A percentile compares a stretch with the other conserved stretches of the same genome.
These are phyloP conservation scores for Rhodotorula sp. DNA, from an alignment of 1,284 basidiomycete genomes.

Conservation along the genomic window DNA sequence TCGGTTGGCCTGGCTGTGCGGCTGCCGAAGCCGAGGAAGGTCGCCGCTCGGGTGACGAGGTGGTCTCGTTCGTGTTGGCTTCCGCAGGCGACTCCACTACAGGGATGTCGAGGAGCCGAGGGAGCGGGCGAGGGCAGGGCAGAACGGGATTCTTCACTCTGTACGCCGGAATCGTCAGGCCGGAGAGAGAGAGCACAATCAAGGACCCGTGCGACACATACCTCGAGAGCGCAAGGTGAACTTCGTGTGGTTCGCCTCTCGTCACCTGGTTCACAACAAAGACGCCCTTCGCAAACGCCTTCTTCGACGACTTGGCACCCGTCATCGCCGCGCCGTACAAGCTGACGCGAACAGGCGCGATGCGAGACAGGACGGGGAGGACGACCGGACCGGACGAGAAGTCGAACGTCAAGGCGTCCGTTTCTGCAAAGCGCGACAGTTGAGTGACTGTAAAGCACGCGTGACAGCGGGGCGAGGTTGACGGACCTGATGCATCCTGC, in stretches of 20 bases:
- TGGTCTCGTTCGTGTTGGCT: background rate
- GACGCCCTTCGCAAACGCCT: background rate
- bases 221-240: background rate
- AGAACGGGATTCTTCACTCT: background rate
- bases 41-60: background rate
- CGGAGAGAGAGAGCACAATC: no score
- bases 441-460: no score
- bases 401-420: background rate
- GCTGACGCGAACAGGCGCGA: background rate
- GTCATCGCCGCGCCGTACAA: background rate
- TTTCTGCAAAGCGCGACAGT: background rate
- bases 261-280: constrained; percentile 2
- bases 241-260: background rate
- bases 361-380: constrained; percentile 8
- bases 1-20: no score
- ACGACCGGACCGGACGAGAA: background rate
- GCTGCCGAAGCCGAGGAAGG: background rate
- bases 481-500: background rate
- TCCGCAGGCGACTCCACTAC: no score
- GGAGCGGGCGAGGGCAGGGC: no score
- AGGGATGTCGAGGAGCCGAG: background rate
- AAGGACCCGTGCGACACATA: background rate
- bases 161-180: background rate
- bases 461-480: background rate
- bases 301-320: background rate